phyloP scores from a whole-genome alignment of 2,329 filamentous ascomycete species.

The Hysterium pulicare region DNA sequence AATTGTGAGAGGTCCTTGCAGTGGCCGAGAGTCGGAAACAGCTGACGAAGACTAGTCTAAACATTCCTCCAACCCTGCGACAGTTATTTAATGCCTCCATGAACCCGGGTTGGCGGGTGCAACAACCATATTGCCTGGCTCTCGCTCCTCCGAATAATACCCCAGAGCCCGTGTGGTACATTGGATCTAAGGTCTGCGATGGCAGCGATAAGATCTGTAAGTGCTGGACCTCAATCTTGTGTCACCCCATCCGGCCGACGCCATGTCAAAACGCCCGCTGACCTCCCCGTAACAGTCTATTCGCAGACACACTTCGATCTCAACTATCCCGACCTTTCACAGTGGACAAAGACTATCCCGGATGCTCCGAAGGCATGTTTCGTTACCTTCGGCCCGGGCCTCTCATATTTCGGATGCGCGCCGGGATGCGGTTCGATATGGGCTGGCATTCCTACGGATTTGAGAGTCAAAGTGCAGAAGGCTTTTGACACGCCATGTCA shows the following conservation, averaged over 20 bases:
- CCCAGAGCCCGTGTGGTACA: constrained; percentile 32
- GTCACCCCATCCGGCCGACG: background rate
- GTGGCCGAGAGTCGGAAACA: background rate
- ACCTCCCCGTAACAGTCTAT: constrained; percentile 21
- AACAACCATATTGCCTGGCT: constrained; percentile 31
- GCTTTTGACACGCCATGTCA: constrained; percentile 27
- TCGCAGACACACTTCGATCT: constrained; percentile 29
- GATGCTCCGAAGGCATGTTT: constrained; percentile 26
- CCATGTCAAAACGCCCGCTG: constrained; percentile 10
- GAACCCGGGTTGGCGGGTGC: constrained; percentile 29
- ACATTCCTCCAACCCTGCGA: constrained; percentile 29
- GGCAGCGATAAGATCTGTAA: constrained; percentile 36
- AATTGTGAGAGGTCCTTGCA: constrained; percentile 22
- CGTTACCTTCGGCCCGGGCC: constrained; percentile 30
- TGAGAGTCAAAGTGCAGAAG: constrained; percentile 33
- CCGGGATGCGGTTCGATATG: constrained; percentile 31
- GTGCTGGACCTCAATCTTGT: constrained; percentile 5
- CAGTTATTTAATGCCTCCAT: constrained; percentile 33
- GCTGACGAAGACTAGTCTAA: constrained; percentile 26
- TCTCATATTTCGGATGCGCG: constrained; percentile 31
- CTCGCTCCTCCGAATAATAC: constrained; percentile 27
- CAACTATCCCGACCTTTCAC: constrained; percentile 28
- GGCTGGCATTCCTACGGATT: constrained; percentile 29
- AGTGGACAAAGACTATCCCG: constrained; percentile 26
- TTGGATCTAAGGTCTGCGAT: constrained; percentile 27